Evolutionary conservation across 148 eudicot species (phyloP).

Genomic region (Cornus suecica): DNA sequence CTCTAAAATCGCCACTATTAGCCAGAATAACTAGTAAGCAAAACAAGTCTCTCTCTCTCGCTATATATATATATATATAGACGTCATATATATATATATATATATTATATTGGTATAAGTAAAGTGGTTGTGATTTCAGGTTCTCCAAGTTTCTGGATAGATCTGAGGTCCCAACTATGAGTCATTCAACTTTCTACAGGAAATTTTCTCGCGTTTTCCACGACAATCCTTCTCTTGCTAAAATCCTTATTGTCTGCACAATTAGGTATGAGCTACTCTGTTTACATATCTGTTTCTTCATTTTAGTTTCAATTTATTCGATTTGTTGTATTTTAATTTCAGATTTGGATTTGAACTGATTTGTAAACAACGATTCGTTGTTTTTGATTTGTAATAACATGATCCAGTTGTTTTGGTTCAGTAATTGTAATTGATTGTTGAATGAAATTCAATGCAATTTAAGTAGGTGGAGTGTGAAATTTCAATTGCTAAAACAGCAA

Average conservation of each 20-base stretch:
- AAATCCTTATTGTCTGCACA: conserved; percentile 46
- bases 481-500: no score
- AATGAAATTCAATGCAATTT: no score
- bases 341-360: not conserved
- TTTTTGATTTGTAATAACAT: not conserved
- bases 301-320: not conserved
- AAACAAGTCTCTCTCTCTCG: not conserved
- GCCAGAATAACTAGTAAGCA: not conserved
- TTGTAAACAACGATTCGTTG: not conserved
- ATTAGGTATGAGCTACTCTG: conserved; percentile 27
- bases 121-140: not conserved
- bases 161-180: conserved; percentile 1
- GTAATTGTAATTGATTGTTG: not conserved
- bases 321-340: not conserved
- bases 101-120: not conserved
- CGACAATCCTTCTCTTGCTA: conserved; percentile 39
- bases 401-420: not conserved
- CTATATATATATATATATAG: not conserved
- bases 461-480: no score
- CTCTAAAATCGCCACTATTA: conserved; percentile 24
- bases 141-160: not conserved
- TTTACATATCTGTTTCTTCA: not conserved
- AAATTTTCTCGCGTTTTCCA: conserved; percentile 26
- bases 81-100: conserved; percentile 16
- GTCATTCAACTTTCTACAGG: conserved; percentile 6